These are phyloP conservation scores for Chenopodium berlandieri DNA, from an alignment of 148 eudicot species.

Conservation along the genomic window DNA sequence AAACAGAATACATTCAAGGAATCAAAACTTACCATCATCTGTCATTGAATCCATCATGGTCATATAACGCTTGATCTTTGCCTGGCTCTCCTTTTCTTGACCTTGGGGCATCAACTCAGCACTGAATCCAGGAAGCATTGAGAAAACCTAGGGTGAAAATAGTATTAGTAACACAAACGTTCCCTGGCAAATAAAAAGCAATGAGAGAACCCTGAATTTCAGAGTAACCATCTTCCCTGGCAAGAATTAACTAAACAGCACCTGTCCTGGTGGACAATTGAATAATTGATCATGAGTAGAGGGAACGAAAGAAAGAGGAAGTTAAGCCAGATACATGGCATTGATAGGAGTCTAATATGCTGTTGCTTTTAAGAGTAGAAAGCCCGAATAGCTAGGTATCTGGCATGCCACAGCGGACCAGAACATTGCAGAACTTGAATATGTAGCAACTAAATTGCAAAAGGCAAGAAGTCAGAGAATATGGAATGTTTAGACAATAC, in stretches of 20 bases:
- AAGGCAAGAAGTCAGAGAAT: not conserved
- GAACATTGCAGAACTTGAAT: not conserved
- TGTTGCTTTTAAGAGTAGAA: not conserved
- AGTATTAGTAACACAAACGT: not conserved
- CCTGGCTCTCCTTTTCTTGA: slow-evolving; percentile 89
- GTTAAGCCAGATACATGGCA: not conserved
- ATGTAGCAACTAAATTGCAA: not conserved
- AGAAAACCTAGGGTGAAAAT: slow-evolving; percentile 56
- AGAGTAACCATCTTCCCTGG: not conserved
- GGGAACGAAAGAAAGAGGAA: not conserved
- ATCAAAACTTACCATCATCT: slow-evolving; percentile 56
- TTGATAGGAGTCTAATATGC: not conserved
- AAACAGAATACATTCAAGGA: not conserved
- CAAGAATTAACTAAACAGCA: not conserved
- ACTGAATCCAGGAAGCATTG: slow-evolving; percentile 90
- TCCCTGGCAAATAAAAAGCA: not conserved
- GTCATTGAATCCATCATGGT: slow-evolving; percentile 99
- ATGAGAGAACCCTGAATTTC: not conserved
- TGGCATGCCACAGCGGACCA: not conserved
- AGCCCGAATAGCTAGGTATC: not conserved
- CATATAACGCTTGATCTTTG: slow-evolving; percentile 91
- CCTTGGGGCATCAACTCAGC: slow-evolving; percentile 89
- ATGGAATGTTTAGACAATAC: not conserved
- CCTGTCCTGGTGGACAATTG: not conserved
- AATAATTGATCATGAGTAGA: not conserved